Base-by-base conservation (phyloP, 495 filamentous ascomycete species). In the Hypoxylon subgilvum region DNA sequence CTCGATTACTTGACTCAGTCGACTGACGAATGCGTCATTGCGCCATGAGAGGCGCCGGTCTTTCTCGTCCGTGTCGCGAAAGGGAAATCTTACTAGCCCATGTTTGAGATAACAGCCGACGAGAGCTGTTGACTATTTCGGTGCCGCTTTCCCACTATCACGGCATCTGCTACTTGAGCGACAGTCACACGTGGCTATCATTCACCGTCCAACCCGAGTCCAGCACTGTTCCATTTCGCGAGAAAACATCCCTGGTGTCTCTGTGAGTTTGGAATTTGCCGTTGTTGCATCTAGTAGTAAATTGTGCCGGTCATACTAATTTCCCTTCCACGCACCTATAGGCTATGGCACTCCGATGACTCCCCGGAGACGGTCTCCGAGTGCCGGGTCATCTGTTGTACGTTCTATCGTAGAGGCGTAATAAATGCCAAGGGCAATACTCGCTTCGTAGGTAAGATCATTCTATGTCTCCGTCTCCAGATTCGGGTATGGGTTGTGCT, bases 371-470 rank as follows among this genome's bases (percentile, higher is more conserved):
- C 23, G 19, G 8, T 28, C 14, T 19, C 48, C 17, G n/a, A 27
- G 43, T 36, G 52, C 34, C 22, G 13, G 13, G 32, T 28, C 19
- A 13, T 28, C 16, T 10, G 16, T 31, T 39, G 39, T 39, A 39
- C 16, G 12, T 6, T 16, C 21, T 38, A n/a, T 12, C 6, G 27
- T 25, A 14, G 23, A 40, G 18, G 21, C 31, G 52, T 18, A 25
- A 52, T 18, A 31, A n/a, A 52, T 40, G 14, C 57, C 8, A 17
- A 44, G 36, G 18, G 48, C 42, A 39, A 51, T 14, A 36, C 42
- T 48, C 12, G 12, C 28, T 45, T 41, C 53, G 48, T 40, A 35
- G 58, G 16, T 39, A 43, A 28, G 17, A 35, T 27, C 7, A 34
- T 32, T 35, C n/a, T n/a, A n/a, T n/a, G n/a, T n/a, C n/a, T n/a